Conservation (phyloP, 345 rosid genomes). For the Euphorbia pulcherrima region DNA sequence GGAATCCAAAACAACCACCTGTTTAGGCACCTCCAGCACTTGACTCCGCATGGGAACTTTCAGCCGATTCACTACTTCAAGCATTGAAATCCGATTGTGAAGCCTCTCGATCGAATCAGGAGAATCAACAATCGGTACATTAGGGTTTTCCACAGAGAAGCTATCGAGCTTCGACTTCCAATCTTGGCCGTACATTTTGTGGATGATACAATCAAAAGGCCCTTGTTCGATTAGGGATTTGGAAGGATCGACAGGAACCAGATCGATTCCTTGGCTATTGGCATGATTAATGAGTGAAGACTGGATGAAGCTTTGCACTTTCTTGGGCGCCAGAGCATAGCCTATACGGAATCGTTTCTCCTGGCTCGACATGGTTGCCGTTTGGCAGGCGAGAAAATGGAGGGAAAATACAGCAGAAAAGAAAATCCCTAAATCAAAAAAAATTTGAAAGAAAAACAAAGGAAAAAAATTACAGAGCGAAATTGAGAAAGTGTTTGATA, state of each 20-base stretch:
- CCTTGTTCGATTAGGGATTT: slow-evolving; percentile 49
- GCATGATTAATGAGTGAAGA: slow-evolving; percentile 48
- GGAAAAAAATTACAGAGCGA: background rate
- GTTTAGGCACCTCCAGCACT: slow-evolving; percentile 35
- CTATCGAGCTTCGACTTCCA: slow-evolving; percentile 41
- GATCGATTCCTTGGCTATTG: slow-evolving; percentile 32
- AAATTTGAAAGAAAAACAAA: background rate
- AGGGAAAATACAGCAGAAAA: background rate
- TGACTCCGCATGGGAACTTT: slow-evolving; percentile 22
- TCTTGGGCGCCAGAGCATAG: slow-evolving; percentile 52
- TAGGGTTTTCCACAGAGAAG: slow-evolving; percentile 38
- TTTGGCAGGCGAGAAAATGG: slow-evolving; percentile 1
- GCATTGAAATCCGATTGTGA: slow-evolving; percentile 53
- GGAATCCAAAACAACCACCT: slow-evolving; percentile 38
- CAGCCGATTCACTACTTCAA: slow-evolving; percentile 41
- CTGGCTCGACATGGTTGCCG: slow-evolving; percentile 6
- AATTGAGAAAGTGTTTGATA: background rate
- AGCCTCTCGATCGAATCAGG: slow-evolving; percentile 40
- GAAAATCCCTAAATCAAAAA: background rate
- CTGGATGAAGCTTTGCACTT: slow-evolving; percentile 40
- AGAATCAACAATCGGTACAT: slow-evolving; percentile 46
- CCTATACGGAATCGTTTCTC: slow-evolving; percentile 32
- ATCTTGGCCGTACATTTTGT: slow-evolving; percentile 44
- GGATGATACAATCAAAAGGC: slow-evolving; percentile 56
- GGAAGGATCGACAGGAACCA: slow-evolving; percentile 39